These are phyloP conservation scores for Saxophila tyrrhenica DNA, from an alignment of 495 filamentous ascomycete species.

Conservation along the genomic window DNA sequence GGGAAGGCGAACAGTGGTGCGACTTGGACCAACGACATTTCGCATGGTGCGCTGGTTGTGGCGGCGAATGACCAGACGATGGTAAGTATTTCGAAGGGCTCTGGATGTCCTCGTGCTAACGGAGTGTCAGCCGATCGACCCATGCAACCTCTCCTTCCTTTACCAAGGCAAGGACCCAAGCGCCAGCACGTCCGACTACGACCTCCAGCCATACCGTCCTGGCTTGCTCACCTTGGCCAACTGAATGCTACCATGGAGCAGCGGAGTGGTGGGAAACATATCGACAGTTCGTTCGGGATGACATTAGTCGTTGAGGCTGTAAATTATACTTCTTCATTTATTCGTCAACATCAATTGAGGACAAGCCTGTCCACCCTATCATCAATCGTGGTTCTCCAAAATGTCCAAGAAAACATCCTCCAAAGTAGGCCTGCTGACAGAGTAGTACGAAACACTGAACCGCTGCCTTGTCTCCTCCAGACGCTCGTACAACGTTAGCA, in stretches of 20 bases:
- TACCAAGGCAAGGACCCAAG: constrained; percentile 16
- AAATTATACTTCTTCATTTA: neutral
- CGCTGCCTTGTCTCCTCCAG: neutral
- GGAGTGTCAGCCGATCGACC: constrained; percentile 5
- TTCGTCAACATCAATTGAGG: neutral
- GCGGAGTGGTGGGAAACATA: too few species aligned
- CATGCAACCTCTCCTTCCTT: constrained; percentile 19
- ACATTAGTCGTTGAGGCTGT: too few species aligned
- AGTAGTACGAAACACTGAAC: neutral
- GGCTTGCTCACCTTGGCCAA: constrained; percentile 15
- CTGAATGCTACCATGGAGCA: too few species aligned
- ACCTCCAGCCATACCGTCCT: constrained; percentile 14
- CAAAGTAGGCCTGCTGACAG: neutral
- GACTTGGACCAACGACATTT: constrained; percentile 54
- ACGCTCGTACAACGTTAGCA: neutral
- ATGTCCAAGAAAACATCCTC: constrained; percentile 7
- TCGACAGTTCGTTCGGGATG: too few species aligned
- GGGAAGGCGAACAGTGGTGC: constrained; percentile 51
- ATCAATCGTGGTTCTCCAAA: neutral
- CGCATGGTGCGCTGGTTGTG: constrained; percentile 49
- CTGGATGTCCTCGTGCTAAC: neutral
- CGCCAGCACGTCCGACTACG: constrained; percentile 1
- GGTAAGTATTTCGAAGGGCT: constrained; percentile 37
- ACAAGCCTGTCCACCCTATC: neutral
- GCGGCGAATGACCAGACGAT: constrained; percentile 44